Evolutionary conservation across 257 asterid species (phyloP), one percentile per base, ranked within the genome.

Genomic region (Leonotis leonurus): DNA sequence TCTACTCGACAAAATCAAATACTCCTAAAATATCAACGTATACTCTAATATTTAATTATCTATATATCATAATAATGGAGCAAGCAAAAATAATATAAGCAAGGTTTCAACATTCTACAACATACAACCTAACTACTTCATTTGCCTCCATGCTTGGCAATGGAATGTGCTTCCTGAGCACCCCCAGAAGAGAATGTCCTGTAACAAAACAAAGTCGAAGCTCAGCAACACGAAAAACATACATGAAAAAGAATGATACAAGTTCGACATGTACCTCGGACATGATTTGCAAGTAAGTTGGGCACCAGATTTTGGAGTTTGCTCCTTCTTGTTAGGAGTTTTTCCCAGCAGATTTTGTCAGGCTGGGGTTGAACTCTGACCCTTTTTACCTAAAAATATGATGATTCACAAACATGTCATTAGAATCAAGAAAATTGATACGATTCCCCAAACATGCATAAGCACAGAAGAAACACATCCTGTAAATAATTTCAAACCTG

Each of bases 91-190:
- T n/a, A n/a, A n/a, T n/a, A n/a, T n/a, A n/a, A n/a, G n/a, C n/a
- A n/a, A n/a, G n/a, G n/a, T n/a, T n/a, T n/a, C n/a, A n/a, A n/a
- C n/a, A n/a, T n/a, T n/a, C n/a, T 6, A 1, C 39, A 26, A 18
- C 8, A 2, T 46, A 21, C 58, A 22, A 12, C 12, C 13, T 1
- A 5, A 25, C 17, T 12, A 8, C 69, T 59, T 70, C 72, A 77
- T 55, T 76, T 76, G 67, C 69, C 69, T 55, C 71, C 78, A 14
- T 56, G 80, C 65, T 81, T 81, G 44, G 68, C 75, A 73, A 75
- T 68, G 0, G 26, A 9, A 26, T 66, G 74, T 6, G 75, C 55
- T 29, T 40, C 45, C 26, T 43, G 68, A 36, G 73, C 79, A 21
- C 5, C 35, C 13, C 26, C 56, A 5, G 69, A 35, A 22, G 21